Evolutionary conservation across 2,329 filamentous ascomycete genomes (phyloP).

Genomic region (Sporothrix curviconia): DNA sequence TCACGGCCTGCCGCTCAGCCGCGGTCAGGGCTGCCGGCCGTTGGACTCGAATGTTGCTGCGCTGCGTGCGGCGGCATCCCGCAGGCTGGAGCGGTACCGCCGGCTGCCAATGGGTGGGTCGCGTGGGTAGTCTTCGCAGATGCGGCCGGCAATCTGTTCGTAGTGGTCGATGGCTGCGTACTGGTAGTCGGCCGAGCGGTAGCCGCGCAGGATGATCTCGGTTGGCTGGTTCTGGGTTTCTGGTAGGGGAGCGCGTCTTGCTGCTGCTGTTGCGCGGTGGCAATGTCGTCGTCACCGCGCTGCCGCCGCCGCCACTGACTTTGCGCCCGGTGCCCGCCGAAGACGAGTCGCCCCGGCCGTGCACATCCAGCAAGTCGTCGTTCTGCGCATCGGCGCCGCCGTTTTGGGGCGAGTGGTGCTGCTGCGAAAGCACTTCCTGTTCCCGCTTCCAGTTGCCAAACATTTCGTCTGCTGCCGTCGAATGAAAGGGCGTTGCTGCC

Average conservation of each 20-base stretch:
- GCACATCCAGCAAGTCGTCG: conserved; percentile 16
- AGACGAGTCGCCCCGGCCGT: conserved; percentile 28
- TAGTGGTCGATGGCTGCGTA: conserved; percentile 88
- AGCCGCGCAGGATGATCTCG: conserved; percentile 82
- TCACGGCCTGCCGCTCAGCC: conserved; percentile 68
- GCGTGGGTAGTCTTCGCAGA: conserved; percentile 90
- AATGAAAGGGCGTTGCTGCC: conserved; percentile 46
- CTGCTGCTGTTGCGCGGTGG: conserved; percentile 13
- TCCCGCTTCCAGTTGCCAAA: conserved; percentile 53
- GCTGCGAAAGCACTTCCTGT: conserved; percentile 26
- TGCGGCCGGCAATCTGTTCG: conserved; percentile 75
- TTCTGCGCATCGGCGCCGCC: conserved; percentile 19
- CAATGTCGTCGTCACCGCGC: conserved; percentile 18
- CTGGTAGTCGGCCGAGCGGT: conserved; percentile 56
- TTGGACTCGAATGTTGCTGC: conserved; percentile 16
- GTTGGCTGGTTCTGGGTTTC: conserved; percentile 39
- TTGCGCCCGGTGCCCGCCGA: conserved; percentile 23
- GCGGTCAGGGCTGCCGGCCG: conserved; percentile 57
- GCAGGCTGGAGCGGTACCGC: conserved; percentile 67
- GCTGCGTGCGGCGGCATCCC: conserved; percentile 60
- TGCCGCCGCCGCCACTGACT: conserved; percentile 17
- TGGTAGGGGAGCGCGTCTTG: conserved; percentile 23
- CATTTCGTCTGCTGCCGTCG: conserved; percentile 54
- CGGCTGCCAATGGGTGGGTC: conserved; percentile 66
- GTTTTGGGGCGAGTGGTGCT: conserved; percentile 6